Percentiles rank a stretch among this genome's conserved stretches.
These are phyloP conservation scores for Mycena capillaripes DNA, from an alignment of 768 basidiomycete species.

Conservation along the genomic window DNA sequence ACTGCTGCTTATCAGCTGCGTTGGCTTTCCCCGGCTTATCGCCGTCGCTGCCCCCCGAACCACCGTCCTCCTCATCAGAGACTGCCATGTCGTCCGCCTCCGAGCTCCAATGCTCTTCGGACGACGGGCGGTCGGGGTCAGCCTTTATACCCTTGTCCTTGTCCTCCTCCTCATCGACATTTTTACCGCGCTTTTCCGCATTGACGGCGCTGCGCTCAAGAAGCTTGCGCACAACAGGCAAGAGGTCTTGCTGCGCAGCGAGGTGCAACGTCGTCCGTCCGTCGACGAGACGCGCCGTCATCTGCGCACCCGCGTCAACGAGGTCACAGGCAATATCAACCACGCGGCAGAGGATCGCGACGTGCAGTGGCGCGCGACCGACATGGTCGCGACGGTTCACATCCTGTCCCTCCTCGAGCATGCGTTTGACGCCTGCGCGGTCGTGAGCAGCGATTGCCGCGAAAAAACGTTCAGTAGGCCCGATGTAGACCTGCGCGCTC, in stretches of 20 bases:
- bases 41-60: conserved; percentile 31
- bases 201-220: conserved; percentile 63
- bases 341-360: conserved; percentile 64
- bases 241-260: conserved; percentile 63
- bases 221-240: conserved; percentile 61
- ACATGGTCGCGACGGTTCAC: conserved; percentile 72
- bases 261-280: conserved; percentile 70
- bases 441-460: conserved; percentile 65
- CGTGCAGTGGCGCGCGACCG: conserved; percentile 71
- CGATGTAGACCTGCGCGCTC: conserved; percentile 73
- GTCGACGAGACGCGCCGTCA: conserved; percentile 69
- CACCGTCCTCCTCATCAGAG: conserved; percentile 36
- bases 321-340: conserved; percentile 63
- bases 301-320: conserved; percentile 68
- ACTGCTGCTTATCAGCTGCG: conserved; percentile 20
- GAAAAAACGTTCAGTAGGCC: conserved; percentile 68
- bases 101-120: conserved; percentile 54
- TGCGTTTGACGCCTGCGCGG: conserved; percentile 50
- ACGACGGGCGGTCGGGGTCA: conserved; percentile 49
- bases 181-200: conserved; percentile 44
- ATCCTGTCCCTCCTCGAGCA: conserved; percentile 60
- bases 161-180: conserved; percentile 42
- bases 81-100: conserved; percentile 42
- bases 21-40: conserved; percentile 23
- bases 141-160: conserved; percentile 38